Percentiles rank a stretch among this genome's conserved stretches.
These are phyloP conservation scores for Picea glauca DNA, from an alignment of 75 land plant species.

Conservation along the genomic window DNA sequence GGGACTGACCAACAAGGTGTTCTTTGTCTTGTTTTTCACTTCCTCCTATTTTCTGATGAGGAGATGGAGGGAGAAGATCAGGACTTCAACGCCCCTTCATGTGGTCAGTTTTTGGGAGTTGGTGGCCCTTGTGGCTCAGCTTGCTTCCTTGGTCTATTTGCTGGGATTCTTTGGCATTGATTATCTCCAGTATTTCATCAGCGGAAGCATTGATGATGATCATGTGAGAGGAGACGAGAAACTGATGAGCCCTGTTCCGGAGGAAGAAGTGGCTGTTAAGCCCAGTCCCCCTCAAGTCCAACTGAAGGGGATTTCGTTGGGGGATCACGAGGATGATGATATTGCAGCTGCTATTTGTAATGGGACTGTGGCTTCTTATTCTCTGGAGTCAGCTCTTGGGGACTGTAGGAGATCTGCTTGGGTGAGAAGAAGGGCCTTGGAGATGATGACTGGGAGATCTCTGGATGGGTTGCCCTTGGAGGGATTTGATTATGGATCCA, in stretches of 20 bases:
- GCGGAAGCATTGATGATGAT: conserved; percentile 13
- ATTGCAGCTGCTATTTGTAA: conserved; percentile 39
- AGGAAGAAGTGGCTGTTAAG: background rate
- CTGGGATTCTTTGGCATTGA: conserved; percentile 82
- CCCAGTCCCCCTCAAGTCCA: conserved; percentile 3
- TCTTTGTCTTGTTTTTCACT: conserved; percentile 57
- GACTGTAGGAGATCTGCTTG: conserved; percentile 58
- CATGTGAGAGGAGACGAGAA: no score
- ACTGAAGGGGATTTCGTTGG: conserved; percentile 16
- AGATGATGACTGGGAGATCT: conserved; percentile 45
- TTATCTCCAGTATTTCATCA: conserved; percentile 57
- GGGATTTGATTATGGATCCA: conserved; percentile 51
- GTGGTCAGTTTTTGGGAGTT: conserved; percentile 59
- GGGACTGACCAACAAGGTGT: conserved; percentile 59
- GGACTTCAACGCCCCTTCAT: conserved; percentile 67
- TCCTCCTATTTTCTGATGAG: conserved; percentile 62
- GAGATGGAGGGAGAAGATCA: conserved; percentile 89
- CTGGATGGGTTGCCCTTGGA: conserved; percentile 62
- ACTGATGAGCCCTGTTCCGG: no score
- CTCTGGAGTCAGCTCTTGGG: conserved; percentile 63
- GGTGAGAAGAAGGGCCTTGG: conserved; percentile 50
- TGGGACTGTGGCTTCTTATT: conserved; percentile 51
- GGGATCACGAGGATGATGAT: conserved; percentile 45
- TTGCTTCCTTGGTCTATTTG: conserved; percentile 75
- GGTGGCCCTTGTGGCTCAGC: conserved; percentile 46